Percentiles rank a stretch among this genome's conserved stretches.
These are phyloP conservation scores for Ochromonadaceae sp. DNA, from an alignment of 352 stramenopile genomes.

Conservation along the genomic window DNA sequence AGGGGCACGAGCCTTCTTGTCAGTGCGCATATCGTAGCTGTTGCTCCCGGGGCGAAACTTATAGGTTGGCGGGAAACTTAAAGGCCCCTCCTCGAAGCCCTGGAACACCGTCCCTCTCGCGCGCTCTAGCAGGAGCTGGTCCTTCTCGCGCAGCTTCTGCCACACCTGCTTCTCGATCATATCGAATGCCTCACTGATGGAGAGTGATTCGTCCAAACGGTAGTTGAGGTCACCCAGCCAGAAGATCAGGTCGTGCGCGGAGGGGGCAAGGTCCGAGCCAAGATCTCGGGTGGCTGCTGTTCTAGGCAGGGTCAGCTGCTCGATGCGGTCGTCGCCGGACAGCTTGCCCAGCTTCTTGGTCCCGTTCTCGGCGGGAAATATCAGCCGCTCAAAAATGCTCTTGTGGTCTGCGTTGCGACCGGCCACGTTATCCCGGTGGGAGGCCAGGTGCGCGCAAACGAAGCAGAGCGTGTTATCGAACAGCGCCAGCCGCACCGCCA, in stretches of 20 bases:
- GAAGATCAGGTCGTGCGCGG: constrained; percentile 97
- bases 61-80: constrained; percentile 40
- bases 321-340: too few species aligned
- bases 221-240: constrained; percentile 85
- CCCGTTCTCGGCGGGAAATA: constrained; percentile 47
- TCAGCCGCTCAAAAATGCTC: constrained; percentile 89
- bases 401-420: constrained; percentile 92
- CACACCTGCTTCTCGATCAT: constrained; percentile 31
- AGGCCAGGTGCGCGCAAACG: constrained; percentile 92
- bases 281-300: neutral
- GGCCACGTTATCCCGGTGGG: constrained; percentile 90
- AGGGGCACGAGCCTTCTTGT: constrained; percentile 95
- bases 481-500: constrained; percentile 80
- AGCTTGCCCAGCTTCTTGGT: constrained; percentile 5
- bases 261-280: constrained; percentile 38
- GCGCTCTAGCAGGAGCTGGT: constrained; percentile 63
- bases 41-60: constrained; percentile 52
- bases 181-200: constrained; percentile 47
- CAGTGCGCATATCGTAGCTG: constrained; percentile 84
- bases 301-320: neutral
- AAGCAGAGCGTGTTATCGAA: constrained; percentile 97
- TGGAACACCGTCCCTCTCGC: constrained; percentile 45
- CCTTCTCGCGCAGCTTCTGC: constrained; percentile 41
- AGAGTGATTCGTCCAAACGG: constrained; percentile 50
- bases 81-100: constrained; percentile 46